Conservation (phyloP, 2,329 filamentous ascomycete genomes). For the Venturiaceae sp. region DNA sequence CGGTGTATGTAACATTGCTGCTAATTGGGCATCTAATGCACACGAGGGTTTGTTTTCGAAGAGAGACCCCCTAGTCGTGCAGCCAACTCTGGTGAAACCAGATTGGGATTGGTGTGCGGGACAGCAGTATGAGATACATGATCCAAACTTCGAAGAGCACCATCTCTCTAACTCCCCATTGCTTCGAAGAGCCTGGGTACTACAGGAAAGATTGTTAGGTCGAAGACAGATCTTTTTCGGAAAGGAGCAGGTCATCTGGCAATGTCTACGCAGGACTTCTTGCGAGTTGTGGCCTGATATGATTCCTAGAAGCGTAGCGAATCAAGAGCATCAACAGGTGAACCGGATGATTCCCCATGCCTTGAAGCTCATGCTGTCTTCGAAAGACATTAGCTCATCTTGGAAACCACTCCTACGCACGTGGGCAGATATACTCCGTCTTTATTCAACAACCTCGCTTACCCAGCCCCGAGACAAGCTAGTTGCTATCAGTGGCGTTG, state of each 20-base stretch:
- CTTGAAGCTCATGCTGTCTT: too few species aligned
- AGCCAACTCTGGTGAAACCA: background rate
- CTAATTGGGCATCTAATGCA: background rate
- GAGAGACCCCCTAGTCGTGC: background rate
- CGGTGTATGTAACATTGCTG: background rate
- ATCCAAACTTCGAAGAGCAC: too few species aligned
- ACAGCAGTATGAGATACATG: too few species aligned
- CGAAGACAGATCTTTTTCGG: background rate
- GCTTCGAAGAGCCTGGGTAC: background rate
- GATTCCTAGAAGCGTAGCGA: too few species aligned
- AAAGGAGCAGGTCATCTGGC: background rate
- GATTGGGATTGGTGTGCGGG: too few species aligned
- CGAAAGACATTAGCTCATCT: too few species aligned
- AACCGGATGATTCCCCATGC: background rate
- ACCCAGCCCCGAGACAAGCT: background rate
- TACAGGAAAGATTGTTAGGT: background rate
- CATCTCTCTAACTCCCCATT: too few species aligned
- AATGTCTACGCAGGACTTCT: background rate
- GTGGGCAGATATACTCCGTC: background rate
- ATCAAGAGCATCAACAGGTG: too few species aligned
- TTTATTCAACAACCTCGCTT: background rate
- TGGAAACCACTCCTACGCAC: background rate
- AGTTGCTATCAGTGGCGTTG: background rate
- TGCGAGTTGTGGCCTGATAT: too few species aligned
- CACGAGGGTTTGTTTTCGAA: background rate